Base-by-base conservation (phyloP, 495 filamentous ascomycete genomes). In the Talaromyces wortmannii region DNA sequence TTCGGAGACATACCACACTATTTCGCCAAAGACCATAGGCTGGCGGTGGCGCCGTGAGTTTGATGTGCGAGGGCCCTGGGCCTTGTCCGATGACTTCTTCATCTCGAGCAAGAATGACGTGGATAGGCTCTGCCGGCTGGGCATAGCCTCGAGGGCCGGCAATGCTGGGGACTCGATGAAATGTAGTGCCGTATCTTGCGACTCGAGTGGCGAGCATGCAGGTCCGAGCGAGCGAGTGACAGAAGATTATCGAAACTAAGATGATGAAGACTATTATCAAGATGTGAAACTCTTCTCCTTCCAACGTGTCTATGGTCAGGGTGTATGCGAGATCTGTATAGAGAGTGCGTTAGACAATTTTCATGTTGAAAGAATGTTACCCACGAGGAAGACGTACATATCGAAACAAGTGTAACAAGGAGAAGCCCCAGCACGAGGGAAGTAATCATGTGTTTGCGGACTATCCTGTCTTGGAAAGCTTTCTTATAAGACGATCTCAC, bases 1-100 rank as follows among this genome's bases (percentile, higher is more conserved):
- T 31, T 36, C 11, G 15, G 15, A 84, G 5, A 40, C 85, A 67
- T 81, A 91, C 88, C 71, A 94, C 88, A 66, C 85, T 89, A 66
- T 83, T 80, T 56, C 88, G 74, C 90, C 90, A 96, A 8, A 88
- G 64, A 2, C 90, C 91, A 68, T 96, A 96, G n/a, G 90, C 89
- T 13, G 91, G 91, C 32, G 91, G 91, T 13, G 88, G 85, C 11
- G 58, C 56, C 6, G 62, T 48, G 31, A 77, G 55, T 64, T 83
- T 84, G 42, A 77, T 63, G 2, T 59, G 31, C 3, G 45, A 50
- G 30, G 59, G 17, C 18, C 58, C 53, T 6, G 55, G 45, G 29
- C 46, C 59, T 13, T 63, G 64, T 7, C 54, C 17, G n/a, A 74
- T 73, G 23, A 72, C 71, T 49, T 87, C 84, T 60, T 86, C 84